A percentile compares a stretch with the other conserved stretches of the same genome.
phyloP scores from a whole-genome alignment of 345 rosid genomes.

The Citrus maxima region DNA sequence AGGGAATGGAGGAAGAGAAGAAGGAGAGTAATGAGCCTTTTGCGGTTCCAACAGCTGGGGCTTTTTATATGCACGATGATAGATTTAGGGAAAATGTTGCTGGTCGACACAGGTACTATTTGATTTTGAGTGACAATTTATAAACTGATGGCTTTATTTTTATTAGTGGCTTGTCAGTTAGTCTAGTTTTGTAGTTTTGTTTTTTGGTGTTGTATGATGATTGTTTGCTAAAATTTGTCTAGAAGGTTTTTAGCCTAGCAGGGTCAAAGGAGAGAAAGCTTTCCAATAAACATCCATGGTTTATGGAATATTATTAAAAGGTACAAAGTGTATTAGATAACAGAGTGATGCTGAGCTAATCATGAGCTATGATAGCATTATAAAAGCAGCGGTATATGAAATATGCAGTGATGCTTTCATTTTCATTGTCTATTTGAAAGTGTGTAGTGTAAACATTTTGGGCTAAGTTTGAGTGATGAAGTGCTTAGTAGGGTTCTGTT shows the following conservation, averaged over 20 bases:
- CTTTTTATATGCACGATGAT: constrained; percentile 98
- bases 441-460: background rate
- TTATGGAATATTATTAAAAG: background rate
- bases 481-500: background rate
- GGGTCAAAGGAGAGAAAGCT: background rate
- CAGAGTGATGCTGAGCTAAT: background rate
- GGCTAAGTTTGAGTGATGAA: background rate
- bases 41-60: constrained; percentile 96
- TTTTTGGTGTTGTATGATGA: background rate
- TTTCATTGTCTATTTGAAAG: background rate
- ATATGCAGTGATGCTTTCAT: background rate
- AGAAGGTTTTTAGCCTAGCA: background rate
- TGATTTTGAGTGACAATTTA: too few relatives aligned
- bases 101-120: constrained; percentile 44
- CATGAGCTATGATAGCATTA: background rate
- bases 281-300: background rate
- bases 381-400: background rate
- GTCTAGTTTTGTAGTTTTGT: background rate
- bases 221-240: background rate
- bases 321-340: background rate
- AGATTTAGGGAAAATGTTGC: constrained; percentile 64
- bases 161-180: background rate
- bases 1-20: constrained; percentile 36
- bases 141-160: too few relatives aligned
- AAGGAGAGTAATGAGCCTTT: constrained; percentile 78